Evolutionary conservation across 2,329 filamentous ascomycete genomes (phyloP), one percentile per base, ranked within the genome.

Genomic region (Clarireedia monteithiana): DNA sequence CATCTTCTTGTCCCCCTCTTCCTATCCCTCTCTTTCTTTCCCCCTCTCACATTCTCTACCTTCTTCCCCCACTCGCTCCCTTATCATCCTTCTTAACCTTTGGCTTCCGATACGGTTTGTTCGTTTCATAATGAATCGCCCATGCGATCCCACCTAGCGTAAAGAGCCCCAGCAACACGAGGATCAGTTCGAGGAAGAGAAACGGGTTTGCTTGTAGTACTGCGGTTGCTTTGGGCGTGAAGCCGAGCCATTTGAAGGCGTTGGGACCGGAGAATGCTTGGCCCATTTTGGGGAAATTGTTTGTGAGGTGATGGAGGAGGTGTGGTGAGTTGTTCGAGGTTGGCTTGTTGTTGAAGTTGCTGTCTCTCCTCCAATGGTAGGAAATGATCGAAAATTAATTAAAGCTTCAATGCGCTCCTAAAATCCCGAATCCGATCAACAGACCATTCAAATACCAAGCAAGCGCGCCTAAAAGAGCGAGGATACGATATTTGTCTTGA

Each of bases 161-260:
- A 1, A 55, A 45, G 26, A 56, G 50, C 14, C 56, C 57, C 6
- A 63, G 12, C 14, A 68, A 51, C 7, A 66, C 64, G 2, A 66
- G 15, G 3, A 67, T 30, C 3, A 69, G 56, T 14, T 60, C 59
- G 23, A 66, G 56, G 47, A 69, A 60, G 27, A 66, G 63, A 45
- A 61, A 58, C 2, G 67, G 67, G 14, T 52, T 60, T 15, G 58
- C 57, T 48, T 65, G 64, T 3, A 69, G 60, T 6, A 69, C 67
- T 6, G 64, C 66, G 4, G 65, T 68, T 23, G 67, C 67, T 56
- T 64, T 61, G 9, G 63, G 62, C 7, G 66, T 69, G 59, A 69
- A 67, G 55, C 60, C 60, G 58, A 68, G 59, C 60, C 64, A 68
- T 49, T 68, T 67, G 61, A 69, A 69, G 61, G 67, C 66, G 49